Evolutionary conservation across 805 yeast genomes (phyloP), one percentile per base, ranked within the genome.

Genomic region (Wickerhamiella sergipiensis): DNA sequence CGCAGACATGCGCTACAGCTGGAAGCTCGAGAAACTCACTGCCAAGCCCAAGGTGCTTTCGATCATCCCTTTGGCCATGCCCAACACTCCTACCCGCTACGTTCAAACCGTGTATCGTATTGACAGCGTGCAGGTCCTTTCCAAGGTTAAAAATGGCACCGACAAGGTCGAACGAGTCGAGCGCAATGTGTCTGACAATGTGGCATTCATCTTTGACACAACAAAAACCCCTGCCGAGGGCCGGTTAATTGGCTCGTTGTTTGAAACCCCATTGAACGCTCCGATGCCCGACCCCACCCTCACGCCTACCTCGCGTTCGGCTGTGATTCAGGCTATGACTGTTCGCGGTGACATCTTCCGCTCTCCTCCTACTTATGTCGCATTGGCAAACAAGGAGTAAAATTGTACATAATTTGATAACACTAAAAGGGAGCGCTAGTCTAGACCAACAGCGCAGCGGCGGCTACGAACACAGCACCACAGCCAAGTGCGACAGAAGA

Each of bases 11-110:
- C 72, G 74, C 46, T 68, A 86, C 55, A 80, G 77, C 50, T 89
- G 97, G 96, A 81, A 84, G 59, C 70, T 89, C 49, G 68, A 80
- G 24, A 79, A 81, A 57, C 79, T 87, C 59, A 82, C 79, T 57
- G 68, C 72, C 31, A 74, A 78, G 46, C 97, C 97, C 23, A 83
- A 81, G 63, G 71, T 88, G 31, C 73, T 85, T 46, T 73, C 81
- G 2, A 77, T 89, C 59, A 81, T 82, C 56, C 80, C 84, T 1
- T 70, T 83, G 59, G 79, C 84, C 63, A 59, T 76, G 50, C 80
- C 81, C 3, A 78, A 77, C 18, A 67, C 67, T 51, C 78, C 80
- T 0, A 63, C 77, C 17, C 76, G 73, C 53, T 74, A 73, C 49
- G 74, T 80, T 48, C 85, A 81, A 65, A 66, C 80, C 10, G 75